A percentile compares a stretch with the other conserved stretches of the same genome.
Evolutionary conservation across 768 basidiomycete genomes (phyloP).

Genomic region (Tylopilus rubrobrunneus): DNA sequence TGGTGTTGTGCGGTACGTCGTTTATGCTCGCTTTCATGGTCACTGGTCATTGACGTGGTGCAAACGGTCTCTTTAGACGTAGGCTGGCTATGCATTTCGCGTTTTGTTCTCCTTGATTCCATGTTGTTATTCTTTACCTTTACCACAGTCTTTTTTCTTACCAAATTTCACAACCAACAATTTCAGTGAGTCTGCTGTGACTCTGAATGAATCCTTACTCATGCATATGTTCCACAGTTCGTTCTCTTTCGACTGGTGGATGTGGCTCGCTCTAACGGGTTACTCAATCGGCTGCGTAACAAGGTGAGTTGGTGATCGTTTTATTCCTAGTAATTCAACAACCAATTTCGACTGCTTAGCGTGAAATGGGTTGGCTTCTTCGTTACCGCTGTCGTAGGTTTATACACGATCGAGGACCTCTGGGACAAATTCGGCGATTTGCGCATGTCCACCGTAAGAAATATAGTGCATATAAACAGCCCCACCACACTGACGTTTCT

Average conservation of each 20-base stretch:
- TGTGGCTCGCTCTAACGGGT: constrained; percentile 93
- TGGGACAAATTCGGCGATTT: constrained; percentile 99
- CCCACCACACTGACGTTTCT: constrained; percentile 3
- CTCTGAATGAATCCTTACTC: not conserved
- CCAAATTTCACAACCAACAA: constrained; percentile 97
- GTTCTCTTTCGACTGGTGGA: constrained; percentile 97
- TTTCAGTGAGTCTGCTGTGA: constrained; percentile 59
- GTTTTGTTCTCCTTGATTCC: constrained; percentile 96
- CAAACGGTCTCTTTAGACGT: constrained; percentile 56
- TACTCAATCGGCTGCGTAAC: constrained; percentile 93
- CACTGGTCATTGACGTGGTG: not conserved
- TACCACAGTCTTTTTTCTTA: constrained; percentile 89
- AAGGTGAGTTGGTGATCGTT: constrained; percentile 45
- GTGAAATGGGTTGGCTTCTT: constrained; percentile 97
- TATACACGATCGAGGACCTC: constrained; percentile 96
- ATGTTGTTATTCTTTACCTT: constrained; percentile 99
- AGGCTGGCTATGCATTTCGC: constrained; percentile 94
- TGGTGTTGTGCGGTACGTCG: constrained; percentile 79
- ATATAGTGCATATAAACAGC: not conserved
- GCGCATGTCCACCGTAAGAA: constrained; percentile 79
- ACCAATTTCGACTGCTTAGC: constrained; percentile 37
- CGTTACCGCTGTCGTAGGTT: constrained; percentile 88
- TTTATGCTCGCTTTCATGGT: constrained; percentile 22
- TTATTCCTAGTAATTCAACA: not conserved
- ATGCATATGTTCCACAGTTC: constrained; percentile 45